phyloP scores from a whole-genome alignment of 805 yeast genomes.

The Diddensiella santjacobensis region DNA sequence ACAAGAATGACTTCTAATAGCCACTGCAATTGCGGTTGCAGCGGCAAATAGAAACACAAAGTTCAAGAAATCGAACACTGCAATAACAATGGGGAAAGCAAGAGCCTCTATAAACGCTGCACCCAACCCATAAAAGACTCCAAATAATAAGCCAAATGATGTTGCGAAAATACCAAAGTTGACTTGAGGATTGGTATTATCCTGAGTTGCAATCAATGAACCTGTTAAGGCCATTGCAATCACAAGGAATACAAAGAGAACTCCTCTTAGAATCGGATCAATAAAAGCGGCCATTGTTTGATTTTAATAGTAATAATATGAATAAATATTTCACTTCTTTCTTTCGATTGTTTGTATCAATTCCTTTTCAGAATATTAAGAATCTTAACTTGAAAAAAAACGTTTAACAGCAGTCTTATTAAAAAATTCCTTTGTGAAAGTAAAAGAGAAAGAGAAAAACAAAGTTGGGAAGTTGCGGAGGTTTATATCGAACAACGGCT shows the following conservation, averaged over 20 bases:
- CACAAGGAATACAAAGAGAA: conserved; percentile 72
- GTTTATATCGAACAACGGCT: not conserved
- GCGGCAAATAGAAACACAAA: conserved; percentile 90
- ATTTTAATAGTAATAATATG: not conserved
- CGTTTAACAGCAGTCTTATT: no score
- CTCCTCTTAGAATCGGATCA: conserved; percentile 68
- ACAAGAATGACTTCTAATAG: conserved; percentile 84
- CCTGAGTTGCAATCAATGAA: conserved; percentile 62
- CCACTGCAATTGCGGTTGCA: conserved; percentile 92
- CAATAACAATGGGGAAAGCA: conserved; percentile 82
- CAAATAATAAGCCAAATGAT: conserved; percentile 78
- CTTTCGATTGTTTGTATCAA: no score
- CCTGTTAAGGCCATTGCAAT: conserved; percentile 85
- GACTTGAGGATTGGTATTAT: conserved; percentile 63
- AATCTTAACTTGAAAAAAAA: no score
- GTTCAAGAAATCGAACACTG: conserved; percentile 79
- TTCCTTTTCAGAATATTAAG: no score
- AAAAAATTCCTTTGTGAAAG: not conserved
- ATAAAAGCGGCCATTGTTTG: conserved; percentile 36
- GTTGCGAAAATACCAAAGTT: conserved; percentile 85
- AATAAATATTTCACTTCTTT: not conserved
- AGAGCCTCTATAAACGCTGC: conserved; percentile 75
- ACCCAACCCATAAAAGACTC: conserved; percentile 69
- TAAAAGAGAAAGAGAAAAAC: no score
- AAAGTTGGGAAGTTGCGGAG: not conserved